A percentile compares a stretch with the other conserved stretches of the same genome.
Evolutionary conservation across 23 red algal genomes (phyloP).

Genomic region (Agarophyton chilense): DNA sequence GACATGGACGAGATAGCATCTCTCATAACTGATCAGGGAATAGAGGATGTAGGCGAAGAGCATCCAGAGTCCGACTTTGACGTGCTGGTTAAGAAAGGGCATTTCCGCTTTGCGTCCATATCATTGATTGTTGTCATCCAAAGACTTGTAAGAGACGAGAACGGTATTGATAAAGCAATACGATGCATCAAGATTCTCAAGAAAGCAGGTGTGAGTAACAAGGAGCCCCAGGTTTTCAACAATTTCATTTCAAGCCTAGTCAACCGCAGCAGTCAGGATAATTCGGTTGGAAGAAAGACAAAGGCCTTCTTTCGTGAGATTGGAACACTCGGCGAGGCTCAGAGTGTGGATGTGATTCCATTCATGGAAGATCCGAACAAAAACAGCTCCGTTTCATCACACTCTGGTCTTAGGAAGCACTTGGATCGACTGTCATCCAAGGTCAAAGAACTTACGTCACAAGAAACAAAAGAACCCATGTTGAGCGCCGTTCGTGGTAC

Average conservation of each 20-base stretch:
- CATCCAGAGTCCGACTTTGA: constrained; percentile 48
- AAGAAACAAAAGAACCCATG: not conserved
- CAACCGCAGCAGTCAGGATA: constrained; percentile 5
- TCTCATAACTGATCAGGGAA: not conserved
- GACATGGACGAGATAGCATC: not conserved
- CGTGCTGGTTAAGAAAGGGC: not conserved
- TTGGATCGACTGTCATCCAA: not conserved
- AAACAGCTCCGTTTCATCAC: not conserved
- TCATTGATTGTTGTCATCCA: constrained; percentile 41
- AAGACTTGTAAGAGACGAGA: constrained; percentile 32
- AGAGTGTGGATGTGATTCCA: constrained; percentile 16
- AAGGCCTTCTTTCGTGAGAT: constrained; percentile 30
- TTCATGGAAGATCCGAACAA: not conserved
- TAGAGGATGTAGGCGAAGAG: constrained; percentile 55
- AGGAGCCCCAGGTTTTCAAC: constrained; percentile 56
- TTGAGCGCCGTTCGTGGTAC: not conserved
- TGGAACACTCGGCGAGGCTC: not conserved
- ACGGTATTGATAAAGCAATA: constrained; percentile 55
- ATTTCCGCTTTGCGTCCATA: constrained; percentile 37
- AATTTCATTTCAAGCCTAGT: constrained; percentile 27
- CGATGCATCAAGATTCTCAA: constrained; percentile 25
- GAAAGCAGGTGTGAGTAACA: constrained; percentile 17
- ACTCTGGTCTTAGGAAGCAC: not conserved
- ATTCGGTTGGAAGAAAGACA: constrained; percentile 15
- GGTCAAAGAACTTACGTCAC: not conserved